A percentile compares a stretch with the other conserved stretches of the same genome.
Evolutionary conservation across 331 rosid genomes (phyloP).

Genomic region (Acacia concinna): DNA sequence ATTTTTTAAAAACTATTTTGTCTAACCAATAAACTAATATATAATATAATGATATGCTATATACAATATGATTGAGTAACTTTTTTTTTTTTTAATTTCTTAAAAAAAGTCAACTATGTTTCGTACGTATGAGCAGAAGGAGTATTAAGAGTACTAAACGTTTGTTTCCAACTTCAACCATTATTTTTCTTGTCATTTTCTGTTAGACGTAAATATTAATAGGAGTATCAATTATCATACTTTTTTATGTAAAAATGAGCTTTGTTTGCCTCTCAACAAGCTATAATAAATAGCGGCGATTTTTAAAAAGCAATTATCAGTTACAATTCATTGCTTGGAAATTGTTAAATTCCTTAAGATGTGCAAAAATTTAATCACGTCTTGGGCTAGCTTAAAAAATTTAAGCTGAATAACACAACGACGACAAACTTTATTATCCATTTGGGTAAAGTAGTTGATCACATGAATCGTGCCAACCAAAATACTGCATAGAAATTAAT

Average conservation of each 20-base stretch:
- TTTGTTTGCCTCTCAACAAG: background rate
- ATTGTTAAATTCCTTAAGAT: background rate
- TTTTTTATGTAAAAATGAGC: background rate
- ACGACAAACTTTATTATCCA: too few relatives aligned
- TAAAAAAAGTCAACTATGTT: too few relatives aligned
- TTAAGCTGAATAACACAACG: background rate
- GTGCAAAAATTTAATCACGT: background rate
- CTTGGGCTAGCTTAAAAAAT: background rate
- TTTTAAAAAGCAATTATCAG: background rate
- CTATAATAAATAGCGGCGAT: background rate
- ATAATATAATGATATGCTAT: too few relatives aligned
- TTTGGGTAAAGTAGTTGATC: too few relatives aligned
- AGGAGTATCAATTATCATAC: background rate
- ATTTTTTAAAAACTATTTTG: too few relatives aligned
- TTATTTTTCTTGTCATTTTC: background rate
- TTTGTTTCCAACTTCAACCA: background rate
- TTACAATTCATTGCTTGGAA: background rate
- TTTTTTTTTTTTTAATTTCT: too few relatives aligned
- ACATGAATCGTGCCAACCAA: too few relatives aligned
- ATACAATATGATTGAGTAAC: too few relatives aligned
- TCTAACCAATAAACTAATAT: too few relatives aligned
- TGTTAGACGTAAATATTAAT: background rate
- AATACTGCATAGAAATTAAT: too few relatives aligned
- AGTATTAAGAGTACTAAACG: background rate
- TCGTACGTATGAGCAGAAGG: too few relatives aligned